These are phyloP conservation scores for Rosa hybrid DNA, from an alignment of 331 rosid species.

Conservation along the genomic window DNA sequence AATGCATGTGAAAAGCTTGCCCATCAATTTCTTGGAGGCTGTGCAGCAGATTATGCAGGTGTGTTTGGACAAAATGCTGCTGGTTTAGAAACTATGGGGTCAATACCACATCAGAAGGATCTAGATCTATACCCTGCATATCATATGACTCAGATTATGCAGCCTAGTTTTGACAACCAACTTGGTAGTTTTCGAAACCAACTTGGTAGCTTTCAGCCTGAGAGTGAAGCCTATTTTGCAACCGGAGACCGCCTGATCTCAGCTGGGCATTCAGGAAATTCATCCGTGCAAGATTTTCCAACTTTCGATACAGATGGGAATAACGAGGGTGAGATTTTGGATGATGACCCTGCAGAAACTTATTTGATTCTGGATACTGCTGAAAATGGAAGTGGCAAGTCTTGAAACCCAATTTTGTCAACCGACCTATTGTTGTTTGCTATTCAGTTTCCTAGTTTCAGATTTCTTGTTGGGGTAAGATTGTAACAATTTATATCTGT, in stretches of 20 bases:
- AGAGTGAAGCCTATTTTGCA: background rate
- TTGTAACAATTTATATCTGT: background rate
- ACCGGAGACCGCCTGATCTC: slow-evolving; percentile 1
- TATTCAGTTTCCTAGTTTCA: background rate
- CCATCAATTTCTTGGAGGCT: slow-evolving; percentile 8
- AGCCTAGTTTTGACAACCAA: background rate
- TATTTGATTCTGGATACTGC: slow-evolving; percentile 16
- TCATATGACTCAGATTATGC: background rate
- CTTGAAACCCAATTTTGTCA: background rate
- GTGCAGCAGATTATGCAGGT: background rate
- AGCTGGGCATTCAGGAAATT: slow-evolving; percentile 7
- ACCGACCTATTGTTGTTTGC: background rate
- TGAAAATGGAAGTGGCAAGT: background rate
- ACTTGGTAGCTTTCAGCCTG: background rate
- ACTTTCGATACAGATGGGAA: background rate
- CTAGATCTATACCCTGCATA: slow-evolving; percentile 6
- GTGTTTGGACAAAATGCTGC: background rate
- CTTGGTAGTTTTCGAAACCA: background rate
- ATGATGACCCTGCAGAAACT: slow-evolving; percentile 27
- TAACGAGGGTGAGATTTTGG: slow-evolving; percentile 11
- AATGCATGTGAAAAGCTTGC: slow-evolving; percentile 24
- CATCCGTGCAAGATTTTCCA: background rate
- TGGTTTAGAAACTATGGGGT: background rate
- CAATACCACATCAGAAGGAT: background rate
- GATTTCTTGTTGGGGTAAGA: background rate